These are phyloP conservation scores for Digitaria exilis DNA, from an alignment of 202 grass and related monocot genomes.

Conservation along the genomic window DNA sequence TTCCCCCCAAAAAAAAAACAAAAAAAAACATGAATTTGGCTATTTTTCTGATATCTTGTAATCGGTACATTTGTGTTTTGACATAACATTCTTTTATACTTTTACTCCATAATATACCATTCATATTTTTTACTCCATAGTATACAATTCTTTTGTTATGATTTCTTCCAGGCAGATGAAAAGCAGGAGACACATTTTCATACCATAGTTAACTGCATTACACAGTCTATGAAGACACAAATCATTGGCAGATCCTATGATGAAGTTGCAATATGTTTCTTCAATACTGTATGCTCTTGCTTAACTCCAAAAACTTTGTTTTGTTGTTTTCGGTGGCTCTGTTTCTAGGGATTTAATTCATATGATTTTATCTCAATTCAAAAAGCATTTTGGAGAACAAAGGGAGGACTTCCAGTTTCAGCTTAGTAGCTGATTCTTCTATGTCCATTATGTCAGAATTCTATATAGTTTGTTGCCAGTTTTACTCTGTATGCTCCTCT, in stretches of 20 bases:
- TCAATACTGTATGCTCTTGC: constrained; percentile 74
- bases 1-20: no score
- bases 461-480: not conserved
- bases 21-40: no score
- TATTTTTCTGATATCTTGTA: constrained; percentile 8
- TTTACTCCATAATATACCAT: constrained; percentile 12
- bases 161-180: constrained; percentile 59
- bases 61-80: not conserved
- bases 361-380: not conserved
- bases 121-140: no score
- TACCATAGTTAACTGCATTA: constrained; percentile 69
- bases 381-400: not conserved
- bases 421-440: not conserved
- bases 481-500: not conserved
- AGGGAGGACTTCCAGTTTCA: not conserved
- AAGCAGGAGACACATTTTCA: constrained; percentile 77
- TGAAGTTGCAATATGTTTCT: constrained; percentile 95
- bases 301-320: not conserved
- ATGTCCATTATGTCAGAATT: not conserved
- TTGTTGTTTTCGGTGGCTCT: not conserved
- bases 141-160: constrained; percentile 24
- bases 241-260: constrained; percentile 87
- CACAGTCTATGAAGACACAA: constrained; percentile 67
- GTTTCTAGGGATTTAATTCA: not conserved
- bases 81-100: not conserved